A percentile compares a stretch with the other conserved stretches of the same genome.
Evolutionary conservation across 306 rosid genomes (phyloP).

Genomic region (Cucumis cinereus): DNA sequence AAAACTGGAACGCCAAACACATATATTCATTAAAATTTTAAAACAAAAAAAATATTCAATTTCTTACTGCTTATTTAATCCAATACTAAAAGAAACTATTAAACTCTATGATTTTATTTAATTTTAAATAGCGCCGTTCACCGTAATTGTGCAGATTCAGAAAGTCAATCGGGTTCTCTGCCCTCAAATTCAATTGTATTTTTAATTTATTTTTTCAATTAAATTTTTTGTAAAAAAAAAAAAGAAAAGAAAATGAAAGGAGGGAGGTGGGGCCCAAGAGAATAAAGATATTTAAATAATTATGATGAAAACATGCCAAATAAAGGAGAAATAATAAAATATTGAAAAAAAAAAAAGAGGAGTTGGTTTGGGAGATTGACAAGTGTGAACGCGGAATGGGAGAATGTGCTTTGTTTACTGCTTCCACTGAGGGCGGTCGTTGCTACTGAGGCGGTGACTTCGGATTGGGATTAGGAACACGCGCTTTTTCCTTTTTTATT

Average conservation of each 20-base stretch:
- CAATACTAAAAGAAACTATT: no score
- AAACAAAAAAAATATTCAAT: no score
- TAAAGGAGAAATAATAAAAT: background rate
- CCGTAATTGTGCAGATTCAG: background rate
- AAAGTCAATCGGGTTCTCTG: background rate
- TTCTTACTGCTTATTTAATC: no score
- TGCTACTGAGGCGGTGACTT: background rate
- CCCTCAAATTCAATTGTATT: background rate
- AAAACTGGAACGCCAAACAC: no score
- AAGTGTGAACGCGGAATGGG: conserved; percentile 5
- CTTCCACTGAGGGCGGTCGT: conserved; percentile 1
- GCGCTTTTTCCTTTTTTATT: background rate
- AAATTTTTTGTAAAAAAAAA: background rate
- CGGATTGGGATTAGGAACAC: background rate
- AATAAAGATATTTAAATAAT: background rate
- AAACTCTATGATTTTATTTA: no score
- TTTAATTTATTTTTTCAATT: background rate
- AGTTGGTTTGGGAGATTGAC: background rate
- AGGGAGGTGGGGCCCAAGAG: background rate
- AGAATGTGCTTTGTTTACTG: conserved; percentile 1
- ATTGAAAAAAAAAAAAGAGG: background rate
- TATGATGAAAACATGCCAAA: background rate
- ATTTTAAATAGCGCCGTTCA: background rate
- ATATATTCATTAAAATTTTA: no score
- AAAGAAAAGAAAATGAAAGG: background rate